These are phyloP conservation scores for Gossypium gossypioides DNA, from an alignment of 441 rosid species.

Conservation along the genomic window DNA sequence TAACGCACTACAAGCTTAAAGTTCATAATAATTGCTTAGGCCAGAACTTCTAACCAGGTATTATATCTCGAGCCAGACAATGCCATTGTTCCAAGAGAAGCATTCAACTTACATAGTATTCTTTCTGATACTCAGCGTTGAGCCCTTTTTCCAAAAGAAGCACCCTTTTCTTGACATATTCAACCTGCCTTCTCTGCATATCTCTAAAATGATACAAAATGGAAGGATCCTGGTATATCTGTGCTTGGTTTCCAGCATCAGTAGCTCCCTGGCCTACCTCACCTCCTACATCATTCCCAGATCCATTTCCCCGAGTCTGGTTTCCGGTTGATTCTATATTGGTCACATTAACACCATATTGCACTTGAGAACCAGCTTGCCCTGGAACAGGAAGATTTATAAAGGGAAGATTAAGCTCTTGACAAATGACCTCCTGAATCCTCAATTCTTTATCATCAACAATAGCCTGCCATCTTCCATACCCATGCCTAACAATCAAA, in stretches of 20 bases:
- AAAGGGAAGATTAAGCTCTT: slow-evolving; percentile 72
- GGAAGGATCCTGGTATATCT: slow-evolving; percentile 41
- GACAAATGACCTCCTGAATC: slow-evolving; percentile 80
- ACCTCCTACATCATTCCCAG: slow-evolving; percentile 36
- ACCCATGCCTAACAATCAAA: slow-evolving; percentile 68
- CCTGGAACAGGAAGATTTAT: slow-evolving; percentile 59
- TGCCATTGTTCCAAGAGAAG: neutral
- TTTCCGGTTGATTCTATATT: slow-evolving; percentile 37
- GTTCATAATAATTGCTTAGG: neutral
- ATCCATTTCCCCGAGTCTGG: slow-evolving; percentile 41
- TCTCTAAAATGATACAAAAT: slow-evolving; percentile 65
- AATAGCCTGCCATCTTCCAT: slow-evolving; percentile 99
- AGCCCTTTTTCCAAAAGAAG: slow-evolving; percentile 86
- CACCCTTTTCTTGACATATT: slow-evolving; percentile 89
- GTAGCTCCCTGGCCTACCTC: slow-evolving; percentile 42
- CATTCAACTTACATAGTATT: slow-evolving; percentile 49
- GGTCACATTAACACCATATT: slow-evolving; percentile 44
- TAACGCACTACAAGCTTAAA: neutral
- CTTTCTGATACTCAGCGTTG: slow-evolving; percentile 61
- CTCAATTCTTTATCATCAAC: slow-evolving; percentile 84
- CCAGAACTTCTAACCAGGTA: slow-evolving; percentile 1
- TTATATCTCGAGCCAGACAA: neutral
- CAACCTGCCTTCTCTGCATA: slow-evolving; percentile 88
- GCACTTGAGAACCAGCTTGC: slow-evolving; percentile 51
- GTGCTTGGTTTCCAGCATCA: slow-evolving; percentile 37